These are phyloP conservation scores for Sporothrix inflata DNA, from an alignment of 2,329 filamentous ascomycete species.

Conservation along the genomic window DNA sequence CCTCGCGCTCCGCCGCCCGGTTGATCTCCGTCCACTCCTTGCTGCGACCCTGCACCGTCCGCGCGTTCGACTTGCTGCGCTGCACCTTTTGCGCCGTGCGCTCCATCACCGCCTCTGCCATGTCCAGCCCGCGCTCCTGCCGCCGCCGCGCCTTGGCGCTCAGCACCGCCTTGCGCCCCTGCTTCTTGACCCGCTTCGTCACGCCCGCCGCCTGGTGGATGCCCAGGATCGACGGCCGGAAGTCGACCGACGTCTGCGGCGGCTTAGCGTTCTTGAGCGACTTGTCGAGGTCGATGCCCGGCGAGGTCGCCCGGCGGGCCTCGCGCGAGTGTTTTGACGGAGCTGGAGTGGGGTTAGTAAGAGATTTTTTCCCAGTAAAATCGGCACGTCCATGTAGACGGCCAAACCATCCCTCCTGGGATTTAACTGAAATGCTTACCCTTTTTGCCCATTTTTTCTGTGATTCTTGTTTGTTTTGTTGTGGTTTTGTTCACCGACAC, in stretches of 20 bases:
- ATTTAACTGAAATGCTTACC: conserved; percentile 25
- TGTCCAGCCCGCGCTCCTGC: conserved; percentile 61
- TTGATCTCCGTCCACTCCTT: conserved; percentile 65
- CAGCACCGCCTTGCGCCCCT: conserved; percentile 56
- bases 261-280: conserved; percentile 64
- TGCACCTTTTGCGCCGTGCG: conserved; percentile 60
- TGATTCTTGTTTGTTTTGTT: not conserved
- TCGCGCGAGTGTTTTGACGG: conserved; percentile 73
- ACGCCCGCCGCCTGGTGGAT: conserved; percentile 70
- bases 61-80: conserved; percentile 56
- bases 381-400: not conserved
- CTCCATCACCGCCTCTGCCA: conserved; percentile 63
- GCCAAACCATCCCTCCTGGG: not conserved
- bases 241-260: conserved; percentile 52
- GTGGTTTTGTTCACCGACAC: conserved; percentile 16
- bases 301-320: conserved; percentile 71
- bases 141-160: conserved; percentile 59
- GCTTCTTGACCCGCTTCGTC: conserved; percentile 63
- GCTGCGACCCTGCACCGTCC: conserved; percentile 52
- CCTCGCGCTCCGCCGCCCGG: conserved; percentile 28
- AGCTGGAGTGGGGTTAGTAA: conserved; percentile 45
- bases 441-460: conserved; percentile 32
- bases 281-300: conserved; percentile 72
- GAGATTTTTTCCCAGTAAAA: not conserved
- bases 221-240: conserved; percentile 68